Evolutionary conservation across 495 filamentous ascomycete species (phyloP).

Genomic region (Penicillium fimorum): DNA sequence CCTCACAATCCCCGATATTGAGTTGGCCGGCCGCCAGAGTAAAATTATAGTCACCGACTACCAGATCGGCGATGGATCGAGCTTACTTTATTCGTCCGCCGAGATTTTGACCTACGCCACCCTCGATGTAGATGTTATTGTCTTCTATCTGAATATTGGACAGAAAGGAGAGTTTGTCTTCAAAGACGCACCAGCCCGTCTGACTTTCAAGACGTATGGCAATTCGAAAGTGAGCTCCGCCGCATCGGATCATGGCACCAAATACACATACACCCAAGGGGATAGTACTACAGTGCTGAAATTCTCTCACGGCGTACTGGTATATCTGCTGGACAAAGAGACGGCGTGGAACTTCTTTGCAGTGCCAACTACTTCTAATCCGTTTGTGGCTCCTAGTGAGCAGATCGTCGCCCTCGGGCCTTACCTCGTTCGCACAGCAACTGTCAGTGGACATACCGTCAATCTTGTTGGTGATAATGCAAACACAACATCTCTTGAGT

Average conservation of each 20-base stretch:
- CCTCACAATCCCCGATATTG: slow-evolving; percentile 60
- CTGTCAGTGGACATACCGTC: slow-evolving; percentile 46
- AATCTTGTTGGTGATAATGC: slow-evolving; percentile 66
- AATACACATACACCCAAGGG: slow-evolving; percentile 36
- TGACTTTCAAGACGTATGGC: slow-evolving; percentile 47
- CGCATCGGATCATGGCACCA: slow-evolving; percentile 48
- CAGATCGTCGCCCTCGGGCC: slow-evolving; percentile 62
- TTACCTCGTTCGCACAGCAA: slow-evolving; percentile 64
- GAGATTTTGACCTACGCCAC: slow-evolving; percentile 64
- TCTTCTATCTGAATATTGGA: slow-evolving; percentile 64
- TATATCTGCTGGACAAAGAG: slow-evolving; percentile 51
- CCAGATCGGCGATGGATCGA: slow-evolving; percentile 48
- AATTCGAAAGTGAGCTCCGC: slow-evolving; percentile 37
- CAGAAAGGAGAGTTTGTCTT: slow-evolving; percentile 57
- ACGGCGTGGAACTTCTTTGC: slow-evolving; percentile 54
- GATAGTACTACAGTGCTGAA: slow-evolving; percentile 45
- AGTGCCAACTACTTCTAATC: slow-evolving; percentile 38
- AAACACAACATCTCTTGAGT: slow-evolving; percentile 57
- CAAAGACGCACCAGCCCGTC: slow-evolving; percentile 33
- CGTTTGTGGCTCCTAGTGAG: slow-evolving; percentile 40
- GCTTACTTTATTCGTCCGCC: slow-evolving; percentile 65
- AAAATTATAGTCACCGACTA: slow-evolving; percentile 74
- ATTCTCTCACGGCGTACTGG: slow-evolving; percentile 49
- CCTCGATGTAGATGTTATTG: slow-evolving; percentile 44
- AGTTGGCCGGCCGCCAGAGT: slow-evolving; percentile 66